These are phyloP conservation scores for Candida dubliniensis DNA, from an alignment of 1,139 yeast genomes.

Conservation along the genomic window DNA sequence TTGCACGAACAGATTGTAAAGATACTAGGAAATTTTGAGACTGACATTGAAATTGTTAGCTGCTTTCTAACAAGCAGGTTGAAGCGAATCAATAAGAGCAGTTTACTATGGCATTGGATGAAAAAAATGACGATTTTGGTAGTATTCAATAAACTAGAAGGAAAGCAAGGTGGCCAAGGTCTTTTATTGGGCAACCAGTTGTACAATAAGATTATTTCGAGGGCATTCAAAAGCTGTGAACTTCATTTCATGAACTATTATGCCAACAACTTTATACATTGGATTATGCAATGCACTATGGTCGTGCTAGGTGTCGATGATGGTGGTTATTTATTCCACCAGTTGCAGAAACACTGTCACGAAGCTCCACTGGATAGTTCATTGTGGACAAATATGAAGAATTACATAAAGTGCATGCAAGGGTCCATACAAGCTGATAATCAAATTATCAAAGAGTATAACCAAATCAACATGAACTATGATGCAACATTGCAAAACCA, in stretches of 20 bases:
- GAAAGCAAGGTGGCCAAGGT: not conserved
- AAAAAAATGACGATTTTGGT: constrained; percentile 26
- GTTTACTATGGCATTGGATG: constrained; percentile 40
- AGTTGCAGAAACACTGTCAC: constrained; percentile 5
- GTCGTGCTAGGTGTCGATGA: constrained; percentile 8
- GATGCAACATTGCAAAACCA: not conserved
- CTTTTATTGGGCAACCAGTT: not conserved
- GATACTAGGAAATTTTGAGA: constrained; percentile 15
- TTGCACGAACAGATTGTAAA: constrained; percentile 30
- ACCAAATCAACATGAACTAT: constrained; percentile 1
- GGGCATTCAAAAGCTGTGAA: constrained; percentile 32
- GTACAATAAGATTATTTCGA: constrained; percentile 14
- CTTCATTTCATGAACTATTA: constrained; percentile 46
- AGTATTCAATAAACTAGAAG: not conserved
- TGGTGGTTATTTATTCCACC: constrained; percentile 1
- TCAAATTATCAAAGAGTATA: constrained; percentile 6
- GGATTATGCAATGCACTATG: constrained; percentile 25
- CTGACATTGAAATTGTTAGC: constrained; percentile 33
- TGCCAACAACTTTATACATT: constrained; percentile 33
- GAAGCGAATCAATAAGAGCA: constrained; percentile 42
- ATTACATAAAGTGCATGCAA: constrained; percentile 2
- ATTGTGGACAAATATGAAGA: constrained; percentile 29
- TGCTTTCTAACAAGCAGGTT: constrained; percentile 35
- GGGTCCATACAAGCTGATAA: not conserved
- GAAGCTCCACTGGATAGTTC: constrained; percentile 27